Evolutionary conservation across 495 filamentous ascomycete species (phyloP), one percentile per base, ranked within the genome.

Genomic region (Hypoxylon lenormandii): DNA sequence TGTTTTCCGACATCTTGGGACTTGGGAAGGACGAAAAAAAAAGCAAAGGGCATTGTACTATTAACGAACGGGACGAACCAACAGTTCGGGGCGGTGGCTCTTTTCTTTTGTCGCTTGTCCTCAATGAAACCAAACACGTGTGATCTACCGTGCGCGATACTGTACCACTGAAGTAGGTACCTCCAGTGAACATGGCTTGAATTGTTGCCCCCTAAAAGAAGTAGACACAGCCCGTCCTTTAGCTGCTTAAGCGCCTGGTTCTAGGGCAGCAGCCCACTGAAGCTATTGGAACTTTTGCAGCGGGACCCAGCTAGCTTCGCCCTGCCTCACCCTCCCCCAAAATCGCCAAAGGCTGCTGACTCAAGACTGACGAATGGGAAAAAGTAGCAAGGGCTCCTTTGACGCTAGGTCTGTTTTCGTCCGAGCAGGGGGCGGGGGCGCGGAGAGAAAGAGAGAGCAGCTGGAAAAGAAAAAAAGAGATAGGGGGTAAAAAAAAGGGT

Each of bases 1-100:
- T 13, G 49, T 42, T 37, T 47, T 48, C 49, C 49, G 48, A 22
- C 19, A 3, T 50, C 43, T 42, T 46, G 60, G 60, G 42, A 38
- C 22, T 45, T 33, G 30, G 16, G 42, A 42, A 42, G 15, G n/a
- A 11, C 15, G 21, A 22, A 47, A 37, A 42, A 42, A 64, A 7
- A 53, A 55, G 22, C 7, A 58, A 51, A 46, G 33, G 10, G 36
- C 36, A n/a, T 5, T 2, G 1, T 16, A 13, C 15, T 23, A 51
- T 51, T 23, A 51, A 64, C 36, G n/a, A n/a, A n/a, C n/a, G n/a
- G n/a, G 22, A 26, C 43, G 38, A 66, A 66, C 61, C 45, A 58
- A 38, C 53, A 33, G 22, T 52, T 65, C 38, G 66, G 60, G 60
- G 60, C 48, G 42, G 66, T 69, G 60, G 60, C 66, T 60, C 55